These are phyloP conservation scores for Cinchona pubescens DNA, from an alignment of 257 asterid genomes.

Conservation along the genomic window DNA sequence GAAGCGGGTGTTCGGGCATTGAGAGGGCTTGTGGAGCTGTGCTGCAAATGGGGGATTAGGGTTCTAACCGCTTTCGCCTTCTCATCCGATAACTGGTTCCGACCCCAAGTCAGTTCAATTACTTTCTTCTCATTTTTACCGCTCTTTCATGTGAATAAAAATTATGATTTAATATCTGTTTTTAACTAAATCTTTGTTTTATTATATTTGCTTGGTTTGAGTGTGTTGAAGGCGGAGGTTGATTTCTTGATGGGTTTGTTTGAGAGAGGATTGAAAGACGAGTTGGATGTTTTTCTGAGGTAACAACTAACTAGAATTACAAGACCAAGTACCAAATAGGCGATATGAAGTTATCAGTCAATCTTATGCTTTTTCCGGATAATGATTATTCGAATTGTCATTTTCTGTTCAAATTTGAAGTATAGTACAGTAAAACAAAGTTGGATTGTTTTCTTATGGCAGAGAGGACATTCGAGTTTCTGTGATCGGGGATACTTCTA, in stretches of 20 bases:
- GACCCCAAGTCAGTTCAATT: conserved; percentile 50
- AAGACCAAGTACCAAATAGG: too few relatives aligned
- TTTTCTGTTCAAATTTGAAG: not conserved
- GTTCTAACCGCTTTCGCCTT: conserved; percentile 68
- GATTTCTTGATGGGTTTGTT: conserved; percentile 35
- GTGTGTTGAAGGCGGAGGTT: conserved; percentile 25
- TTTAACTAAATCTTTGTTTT: not conserved
- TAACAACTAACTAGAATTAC: too few relatives aligned
- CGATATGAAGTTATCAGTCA: not conserved
- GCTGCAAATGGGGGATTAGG: conserved; percentile 44
- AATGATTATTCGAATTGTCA: not conserved
- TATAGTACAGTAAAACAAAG: not conserved
- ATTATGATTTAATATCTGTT: not conserved
- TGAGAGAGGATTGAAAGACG: conserved; percentile 19
- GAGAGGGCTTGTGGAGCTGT: conserved; percentile 39
- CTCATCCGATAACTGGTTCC: conserved; percentile 62
- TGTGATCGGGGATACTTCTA: conserved; percentile 52
- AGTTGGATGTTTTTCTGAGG: conserved; percentile 16
- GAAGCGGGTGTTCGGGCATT: conserved; percentile 52
- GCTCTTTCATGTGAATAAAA: not conserved
- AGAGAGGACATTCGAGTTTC: conserved; percentile 51
- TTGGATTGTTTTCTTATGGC: conserved; percentile 19
- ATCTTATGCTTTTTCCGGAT: too few relatives aligned
- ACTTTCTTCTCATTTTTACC: not conserved
- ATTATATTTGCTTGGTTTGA: not conserved